These are phyloP conservation scores for Tulasnella sp. DNA, from an alignment of 768 basidiomycete genomes.

Conservation along the genomic window DNA sequence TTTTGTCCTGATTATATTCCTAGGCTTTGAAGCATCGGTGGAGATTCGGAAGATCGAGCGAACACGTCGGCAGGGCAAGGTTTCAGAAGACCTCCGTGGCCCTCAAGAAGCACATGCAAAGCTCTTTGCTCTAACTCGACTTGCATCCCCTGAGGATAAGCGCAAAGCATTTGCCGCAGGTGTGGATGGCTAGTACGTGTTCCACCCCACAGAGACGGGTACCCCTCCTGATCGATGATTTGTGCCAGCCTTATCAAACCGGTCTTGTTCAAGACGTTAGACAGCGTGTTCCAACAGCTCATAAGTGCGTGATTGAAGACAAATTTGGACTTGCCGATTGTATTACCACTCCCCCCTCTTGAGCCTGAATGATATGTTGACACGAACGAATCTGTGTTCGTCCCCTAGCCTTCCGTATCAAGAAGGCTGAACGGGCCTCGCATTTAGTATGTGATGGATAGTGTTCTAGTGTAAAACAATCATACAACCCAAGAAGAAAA, in stretches of 20 bases:
- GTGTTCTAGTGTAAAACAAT: too few relatives aligned
- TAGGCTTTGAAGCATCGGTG: constrained; percentile 71
- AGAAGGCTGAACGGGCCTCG: too few relatives aligned
- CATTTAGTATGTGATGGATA: too few relatives aligned
- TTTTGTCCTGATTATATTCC: neutral
- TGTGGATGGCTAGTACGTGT: constrained; percentile 85
- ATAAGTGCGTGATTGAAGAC: neutral
- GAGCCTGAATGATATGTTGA: too few relatives aligned
- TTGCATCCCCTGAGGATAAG: constrained; percentile 81
- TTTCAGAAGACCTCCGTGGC: constrained; percentile 23
- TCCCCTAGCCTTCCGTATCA: too few relatives aligned
- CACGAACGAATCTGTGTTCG: too few relatives aligned
- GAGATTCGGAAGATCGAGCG: constrained; percentile 72
- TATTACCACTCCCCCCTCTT: too few relatives aligned
- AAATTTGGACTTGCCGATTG: too few relatives aligned
- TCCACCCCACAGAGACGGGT: constrained; percentile 1
- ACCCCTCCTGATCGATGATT: neutral
- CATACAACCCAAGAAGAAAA: too few relatives aligned
- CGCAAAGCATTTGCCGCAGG: constrained; percentile 83
- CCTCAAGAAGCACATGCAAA: constrained; percentile 15
- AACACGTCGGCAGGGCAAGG: constrained; percentile 24
- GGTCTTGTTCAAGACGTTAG: constrained; percentile 84
- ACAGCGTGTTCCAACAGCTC: constrained; percentile 1
- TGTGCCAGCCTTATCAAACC: constrained; percentile 74
- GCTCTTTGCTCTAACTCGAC: constrained; percentile 84